phyloP scores from a whole-genome alignment of 2,329 filamentous ascomycete genomes.

The Ustilaginoidea virens region DNA sequence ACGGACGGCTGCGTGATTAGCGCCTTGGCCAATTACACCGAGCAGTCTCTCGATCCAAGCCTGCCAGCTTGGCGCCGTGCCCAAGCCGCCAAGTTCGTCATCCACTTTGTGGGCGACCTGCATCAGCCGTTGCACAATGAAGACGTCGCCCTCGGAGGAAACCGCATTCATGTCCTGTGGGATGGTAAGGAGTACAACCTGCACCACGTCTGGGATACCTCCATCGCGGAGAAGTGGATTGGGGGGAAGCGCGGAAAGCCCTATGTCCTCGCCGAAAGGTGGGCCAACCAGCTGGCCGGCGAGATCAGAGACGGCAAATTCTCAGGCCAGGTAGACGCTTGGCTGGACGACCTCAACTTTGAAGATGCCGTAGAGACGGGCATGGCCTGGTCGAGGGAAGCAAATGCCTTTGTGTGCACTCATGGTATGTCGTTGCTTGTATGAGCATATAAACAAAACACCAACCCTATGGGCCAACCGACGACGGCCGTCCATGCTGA shows the following conservation, averaged over 20 bases:
- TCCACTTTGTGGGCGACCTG: constrained; percentile 56
- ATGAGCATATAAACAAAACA: too few species aligned
- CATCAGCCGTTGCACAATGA: constrained; percentile 55
- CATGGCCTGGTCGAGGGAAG: constrained; percentile 47
- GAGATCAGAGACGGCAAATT: constrained; percentile 44
- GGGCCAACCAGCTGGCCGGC: constrained; percentile 38
- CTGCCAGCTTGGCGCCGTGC: constrained; percentile 30
- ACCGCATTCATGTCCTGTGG: constrained; percentile 50
- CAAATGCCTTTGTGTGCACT: constrained; percentile 46
- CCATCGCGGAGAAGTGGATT: constrained; percentile 49
- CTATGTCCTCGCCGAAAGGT: constrained; percentile 33
- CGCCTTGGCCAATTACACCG: constrained; percentile 45
- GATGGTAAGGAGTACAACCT: constrained; percentile 43
- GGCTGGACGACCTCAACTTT: constrained; percentile 43
- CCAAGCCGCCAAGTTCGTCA: constrained; percentile 49
- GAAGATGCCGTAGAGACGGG: constrained; percentile 37
- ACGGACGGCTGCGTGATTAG: constrained; percentile 44
- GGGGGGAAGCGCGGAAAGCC: constrained; percentile 36
- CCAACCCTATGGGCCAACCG: too few species aligned
- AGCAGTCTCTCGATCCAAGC: constrained; percentile 30
- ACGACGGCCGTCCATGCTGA: too few species aligned
- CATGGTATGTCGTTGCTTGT: constrained; percentile 29
- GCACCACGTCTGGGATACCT: constrained; percentile 59
- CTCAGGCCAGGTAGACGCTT: constrained; percentile 28
- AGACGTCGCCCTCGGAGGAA: constrained; percentile 48